Evolutionary conservation across 495 filamentous ascomycete species (phyloP).

Genomic region (Eremomyces bilateralis): DNA sequence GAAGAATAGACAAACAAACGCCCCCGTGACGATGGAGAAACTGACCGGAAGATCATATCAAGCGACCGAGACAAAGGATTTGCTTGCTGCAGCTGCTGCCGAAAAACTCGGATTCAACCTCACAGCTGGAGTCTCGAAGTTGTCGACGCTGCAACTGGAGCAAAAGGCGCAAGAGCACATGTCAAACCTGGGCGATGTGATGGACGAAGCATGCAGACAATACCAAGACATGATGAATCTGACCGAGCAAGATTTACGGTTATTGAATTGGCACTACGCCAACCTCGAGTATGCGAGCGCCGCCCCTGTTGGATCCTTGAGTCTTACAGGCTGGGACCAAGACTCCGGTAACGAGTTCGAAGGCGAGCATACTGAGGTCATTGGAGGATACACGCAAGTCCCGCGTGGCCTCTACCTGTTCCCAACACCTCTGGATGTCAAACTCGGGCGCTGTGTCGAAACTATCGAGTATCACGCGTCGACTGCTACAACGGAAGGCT

Average conservation of each 20-base stretch:
- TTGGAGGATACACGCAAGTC: constrained; percentile 82
- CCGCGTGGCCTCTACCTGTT: constrained; percentile 57
- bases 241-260: constrained; percentile 62
- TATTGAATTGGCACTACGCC: constrained; percentile 96
- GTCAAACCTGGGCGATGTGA: constrained; percentile 34
- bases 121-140: constrained; percentile 36
- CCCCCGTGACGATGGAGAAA: constrained; percentile 21
- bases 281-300: constrained; percentile 97
- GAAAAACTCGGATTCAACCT: constrained; percentile 64
- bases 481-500: constrained; percentile 14
- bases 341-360: constrained; percentile 96
- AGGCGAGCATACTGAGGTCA: constrained; percentile 74
- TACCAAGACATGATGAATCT: constrained; percentile 70
- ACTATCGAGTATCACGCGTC: constrained; percentile 42
- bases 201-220: background rate
- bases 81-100: constrained; percentile 33
- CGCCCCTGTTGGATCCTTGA: constrained; percentile 62
- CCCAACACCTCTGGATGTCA: constrained; percentile 61
- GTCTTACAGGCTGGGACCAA: constrained; percentile 84
- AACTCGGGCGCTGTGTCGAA: constrained; percentile 42
- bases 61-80: constrained; percentile 21
- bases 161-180: constrained; percentile 30
- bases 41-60: constrained; percentile 21
- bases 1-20: constrained; percentile 12
- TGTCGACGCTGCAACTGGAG: constrained; percentile 56